Evolutionary conservation across 1,139 yeast species (phyloP), one percentile per base, ranked within the genome.

Genomic region (Sugiyamaella castrensis): DNA sequence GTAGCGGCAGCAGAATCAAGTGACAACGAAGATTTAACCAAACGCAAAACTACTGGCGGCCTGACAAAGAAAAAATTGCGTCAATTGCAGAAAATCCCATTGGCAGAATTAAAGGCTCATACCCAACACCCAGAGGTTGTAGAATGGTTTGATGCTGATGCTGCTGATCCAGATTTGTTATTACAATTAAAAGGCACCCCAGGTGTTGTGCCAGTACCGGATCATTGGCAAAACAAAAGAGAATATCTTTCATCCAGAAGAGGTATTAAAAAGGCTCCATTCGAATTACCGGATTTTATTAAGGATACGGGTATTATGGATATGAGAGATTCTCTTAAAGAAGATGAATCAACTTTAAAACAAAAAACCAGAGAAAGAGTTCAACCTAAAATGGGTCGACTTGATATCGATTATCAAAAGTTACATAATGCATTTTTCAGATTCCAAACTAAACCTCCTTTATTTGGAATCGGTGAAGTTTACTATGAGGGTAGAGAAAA

Each of bases 121-220:
- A 75, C 84, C 0, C 62, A 67, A 6, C 70, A 70, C 34, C 97
- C 98, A 0, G 89, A 87, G 52, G 64, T 83, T 3, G 84, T 92
- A 0, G 96, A 89, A 56, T 85, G 95, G 94, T 78, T 72, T 57
- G 98, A 92, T 66, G 84, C 82, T 1, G 94, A 91, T 68, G 86
- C 98, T 0, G 75, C 74, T 2, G 94, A 88, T 60, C 96, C 98
- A 1, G 70, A 72, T 45, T 65, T 89, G 26, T 71, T 82, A 12
- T 80, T 87, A 0, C 70, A 76, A 11, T 67, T 92, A 50, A 92
- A 91, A 62, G 71, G 84, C 0, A 71, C 74, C 37, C 81, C 81
- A 42, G 87, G 88, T 57, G 75, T 72, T 2, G 82, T 91, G 0
- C 87, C 82, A 1, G 89, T 91, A 0, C 98, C 98, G 0, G 65